Evolutionary conservation across 768 basidiomycete species (phyloP).

Genomic region (Mycena leptocephala): DNA sequence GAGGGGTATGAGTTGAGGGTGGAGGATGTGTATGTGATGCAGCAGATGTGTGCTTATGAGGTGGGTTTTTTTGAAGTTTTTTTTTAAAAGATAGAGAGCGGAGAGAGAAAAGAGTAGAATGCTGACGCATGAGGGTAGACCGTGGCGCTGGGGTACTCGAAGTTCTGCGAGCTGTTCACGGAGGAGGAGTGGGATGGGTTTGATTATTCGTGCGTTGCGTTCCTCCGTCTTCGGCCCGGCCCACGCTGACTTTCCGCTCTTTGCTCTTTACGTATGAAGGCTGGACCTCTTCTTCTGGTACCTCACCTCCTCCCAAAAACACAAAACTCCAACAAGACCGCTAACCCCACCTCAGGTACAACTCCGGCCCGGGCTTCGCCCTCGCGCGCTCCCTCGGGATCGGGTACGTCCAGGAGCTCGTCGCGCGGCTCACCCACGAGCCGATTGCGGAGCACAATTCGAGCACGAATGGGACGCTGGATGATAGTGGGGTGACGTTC

Average conservation of each 20-base stretch:
- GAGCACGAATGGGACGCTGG: constrained; percentile 88
- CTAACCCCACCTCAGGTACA: constrained; percentile 60
- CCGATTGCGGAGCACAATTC: constrained; percentile 82
- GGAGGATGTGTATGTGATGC: constrained; percentile 84
- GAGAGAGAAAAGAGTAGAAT: too few species aligned
- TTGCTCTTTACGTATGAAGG: constrained; percentile 48
- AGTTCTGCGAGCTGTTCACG: constrained; percentile 93
- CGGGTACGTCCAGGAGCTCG: constrained; percentile 87
- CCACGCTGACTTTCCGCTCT: neutral
- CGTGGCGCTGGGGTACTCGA: constrained; percentile 92
- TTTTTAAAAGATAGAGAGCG: too few species aligned
- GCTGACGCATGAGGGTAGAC: constrained; percentile 63
- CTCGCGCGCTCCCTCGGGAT: constrained; percentile 83
- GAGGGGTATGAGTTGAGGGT: constrained; percentile 74
- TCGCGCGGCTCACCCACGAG: constrained; percentile 87
- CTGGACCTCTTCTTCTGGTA: constrained; percentile 80
- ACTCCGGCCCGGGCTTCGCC: constrained; percentile 87
- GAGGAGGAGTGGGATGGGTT: constrained; percentile 96
- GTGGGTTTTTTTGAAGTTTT: constrained; percentile 17
- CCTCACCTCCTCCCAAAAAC: too few species aligned
- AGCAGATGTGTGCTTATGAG: constrained; percentile 78
- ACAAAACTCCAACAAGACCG: too few species aligned
- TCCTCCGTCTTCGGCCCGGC: neutral
- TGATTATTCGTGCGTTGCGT: constrained; percentile 81
- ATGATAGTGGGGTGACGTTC: constrained; percentile 79